Evolutionary conservation across 2,329 filamentous ascomycete genomes (phyloP), one percentile per base, ranked within the genome.

Genomic region (Trichoderma arundinaceum): DNA sequence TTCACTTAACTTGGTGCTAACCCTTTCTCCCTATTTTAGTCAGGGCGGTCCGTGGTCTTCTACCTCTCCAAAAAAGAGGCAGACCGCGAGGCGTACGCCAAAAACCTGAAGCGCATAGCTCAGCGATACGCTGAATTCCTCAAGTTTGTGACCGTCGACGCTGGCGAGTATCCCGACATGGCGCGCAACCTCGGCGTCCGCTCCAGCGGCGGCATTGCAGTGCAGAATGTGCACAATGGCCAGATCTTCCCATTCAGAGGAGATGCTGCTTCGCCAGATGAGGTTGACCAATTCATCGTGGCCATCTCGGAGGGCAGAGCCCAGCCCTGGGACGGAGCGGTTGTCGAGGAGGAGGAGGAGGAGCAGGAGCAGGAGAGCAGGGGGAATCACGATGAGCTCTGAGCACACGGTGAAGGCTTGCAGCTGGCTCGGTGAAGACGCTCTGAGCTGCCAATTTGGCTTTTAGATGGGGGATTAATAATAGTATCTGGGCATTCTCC

Each of bases 71-170:
- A 66, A 44, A 62, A 67, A 5, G 62, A 73, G 0, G 35, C 66
- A 8, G 75, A 80, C 38, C 76, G 77, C 3, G 72, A 77, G 3
- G 68, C 65, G 1, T 83, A 79, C 69, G 71, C 76, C 4, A 52
- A 70, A 1, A 70, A 73, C 6, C 74, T 84, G 56, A 72, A 74
- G 15, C 75, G 77, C 4, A 70, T 83, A 1, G 82, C 83, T 1
- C 79, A 78, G 66, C 78, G 77, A 68, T 83, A 81, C 71, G 68
- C 73, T 62, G 81, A 83, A 12, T 84, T 82, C 64, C 75, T 85
- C 12, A 74, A 72, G 63, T 84, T 85, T 66, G 78, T 82, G 4
- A 83, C 80, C 1, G 78, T 83, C 1, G 80, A 84, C 65, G 73
- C 75, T 0, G 65, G 69, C 35, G 81, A 83, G 66, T 84, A 84